Evolutionary conservation across 345 rosid species (phyloP).

Genomic region (Cochlearia excelsa): DNA sequence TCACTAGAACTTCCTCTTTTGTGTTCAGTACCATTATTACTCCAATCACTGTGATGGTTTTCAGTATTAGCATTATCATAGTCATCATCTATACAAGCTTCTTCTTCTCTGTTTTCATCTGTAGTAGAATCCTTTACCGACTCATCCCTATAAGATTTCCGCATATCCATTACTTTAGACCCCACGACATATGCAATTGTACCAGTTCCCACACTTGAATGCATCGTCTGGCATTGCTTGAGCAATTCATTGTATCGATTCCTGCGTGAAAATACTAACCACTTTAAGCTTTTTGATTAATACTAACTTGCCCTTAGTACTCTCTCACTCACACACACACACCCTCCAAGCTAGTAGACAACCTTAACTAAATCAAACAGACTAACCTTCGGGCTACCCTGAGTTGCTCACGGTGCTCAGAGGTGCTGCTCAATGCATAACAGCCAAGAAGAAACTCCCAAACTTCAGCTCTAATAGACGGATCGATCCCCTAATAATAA

Average conservation of each 20-base stretch:
- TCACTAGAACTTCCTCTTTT: slow-evolving; percentile 56
- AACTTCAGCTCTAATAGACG: slow-evolving; percentile 74
- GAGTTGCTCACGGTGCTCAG: slow-evolving; percentile 58
- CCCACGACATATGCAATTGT: slow-evolving; percentile 77
- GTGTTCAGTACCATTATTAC: slow-evolving; percentile 55
- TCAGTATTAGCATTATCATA: slow-evolving; percentile 40
- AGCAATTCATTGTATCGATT: slow-evolving; percentile 50
- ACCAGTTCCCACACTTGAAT: slow-evolving; percentile 83
- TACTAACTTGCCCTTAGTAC: background rate
- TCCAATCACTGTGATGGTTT: slow-evolving; percentile 43
- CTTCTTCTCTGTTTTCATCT: slow-evolving; percentile 36
- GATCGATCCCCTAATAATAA: slow-evolving; percentile 54
- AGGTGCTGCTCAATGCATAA: slow-evolving; percentile 63
- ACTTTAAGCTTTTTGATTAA: background rate
- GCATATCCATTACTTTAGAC: slow-evolving; percentile 83
- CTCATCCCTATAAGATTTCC: slow-evolving; percentile 60
- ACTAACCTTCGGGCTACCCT: slow-evolving; percentile 66
- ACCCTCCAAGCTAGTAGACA: background rate
- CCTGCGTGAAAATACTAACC: background rate
- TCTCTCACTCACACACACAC: background rate
- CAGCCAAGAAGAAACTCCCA: slow-evolving; percentile 91
- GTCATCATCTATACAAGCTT: slow-evolving; percentile 34
- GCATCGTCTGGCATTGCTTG: slow-evolving; percentile 70
- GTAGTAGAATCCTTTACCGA: slow-evolving; percentile 38
- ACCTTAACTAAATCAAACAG: slow-evolving; percentile 13